A percentile compares a stretch with the other conserved stretches of the same genome.
phyloP scores from a whole-genome alignment of 192 early-diverging fungal species.

The Backusella tuberculispora region DNA sequence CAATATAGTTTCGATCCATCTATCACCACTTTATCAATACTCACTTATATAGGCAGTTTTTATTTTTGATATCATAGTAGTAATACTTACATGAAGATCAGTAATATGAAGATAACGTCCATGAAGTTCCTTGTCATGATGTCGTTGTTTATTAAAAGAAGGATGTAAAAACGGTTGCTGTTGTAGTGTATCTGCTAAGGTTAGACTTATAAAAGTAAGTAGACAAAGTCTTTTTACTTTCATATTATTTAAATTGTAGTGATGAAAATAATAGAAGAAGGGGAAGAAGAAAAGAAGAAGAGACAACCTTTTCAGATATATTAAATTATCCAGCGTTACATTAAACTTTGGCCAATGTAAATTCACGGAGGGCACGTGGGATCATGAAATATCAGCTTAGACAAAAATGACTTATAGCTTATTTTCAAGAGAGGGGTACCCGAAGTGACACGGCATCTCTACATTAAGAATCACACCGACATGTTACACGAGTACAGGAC shows the following conservation, averaged over 20 bases:
- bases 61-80: neutral
- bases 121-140: constrained; percentile 12
- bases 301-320: neutral
- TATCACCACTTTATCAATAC: neutral
- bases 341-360: constrained; percentile 14
- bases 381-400: neutral
- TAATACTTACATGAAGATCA: constrained; percentile 61
- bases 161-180: neutral
- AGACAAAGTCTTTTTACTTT: neutral
- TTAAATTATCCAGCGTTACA: neutral
- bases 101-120: constrained; percentile 77
- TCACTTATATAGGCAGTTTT: neutral
- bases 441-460: too few species aligned
- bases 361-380: neutral
- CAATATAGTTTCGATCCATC: constrained; percentile 61
- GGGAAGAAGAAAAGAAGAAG: constrained; percentile 6
- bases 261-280: neutral
- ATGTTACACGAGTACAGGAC: neutral
- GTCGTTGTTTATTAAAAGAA: neutral
- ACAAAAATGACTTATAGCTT: neutral
- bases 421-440: too few species aligned
- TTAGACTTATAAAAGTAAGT: constrained; percentile 3
- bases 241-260: neutral
- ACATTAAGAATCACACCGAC: too few species aligned
- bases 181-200: neutral